Evolutionary conservation across 202 grass and related monocot species (phyloP), one percentile per base, ranked within the genome.

Genomic region (Schoenoplectus triqueter): DNA sequence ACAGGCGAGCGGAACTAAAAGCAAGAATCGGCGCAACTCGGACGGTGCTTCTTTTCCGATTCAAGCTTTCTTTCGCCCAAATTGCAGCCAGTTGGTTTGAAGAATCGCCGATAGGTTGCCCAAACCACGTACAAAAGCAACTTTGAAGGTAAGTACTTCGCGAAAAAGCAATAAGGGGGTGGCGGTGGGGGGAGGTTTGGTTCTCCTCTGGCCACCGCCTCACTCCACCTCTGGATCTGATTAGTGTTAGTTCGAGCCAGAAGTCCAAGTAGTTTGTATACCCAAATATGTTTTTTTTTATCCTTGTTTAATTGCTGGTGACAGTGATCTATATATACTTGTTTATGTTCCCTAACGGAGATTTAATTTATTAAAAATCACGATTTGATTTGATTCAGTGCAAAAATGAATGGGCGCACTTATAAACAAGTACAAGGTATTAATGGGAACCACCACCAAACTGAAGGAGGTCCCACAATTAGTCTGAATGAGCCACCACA

Each of bases 381-480:
- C 14, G 7, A 5, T 78, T 73, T 78, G 21, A 78, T 78, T 61
- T 61, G 75, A 78, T 45, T 49, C 52, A 61, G 75, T 78, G 54
- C 3, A 44, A 87, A 39, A 59, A 97, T 97, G 90, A 89, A 94
- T 47, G 88, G 86, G 51, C 85, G 73, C 81, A 0, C n/a, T 59
- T 47, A 42, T 41, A 81, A 71, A 52, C 52, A 66, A 62, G 66
- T 73, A 42, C 10, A 84, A 47, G 45, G 47, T 65, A 87, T 84
- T 52, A 95, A 94, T 31, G 91, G 88, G 83, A 91, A 87, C 42
- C 64, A 82, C 41, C 89, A 88, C 61, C 11, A 86, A 61, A 61
- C 39, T 44, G 83, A 89, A 40, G 49, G 2, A 39, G 22, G 21
- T 84, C 66, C 66, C 68, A 59, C 0, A 42, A 11, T 73, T 73